phyloP scores from a whole-genome alignment of 1,139 yeast species.

The Geotrichum europaeum region DNA sequence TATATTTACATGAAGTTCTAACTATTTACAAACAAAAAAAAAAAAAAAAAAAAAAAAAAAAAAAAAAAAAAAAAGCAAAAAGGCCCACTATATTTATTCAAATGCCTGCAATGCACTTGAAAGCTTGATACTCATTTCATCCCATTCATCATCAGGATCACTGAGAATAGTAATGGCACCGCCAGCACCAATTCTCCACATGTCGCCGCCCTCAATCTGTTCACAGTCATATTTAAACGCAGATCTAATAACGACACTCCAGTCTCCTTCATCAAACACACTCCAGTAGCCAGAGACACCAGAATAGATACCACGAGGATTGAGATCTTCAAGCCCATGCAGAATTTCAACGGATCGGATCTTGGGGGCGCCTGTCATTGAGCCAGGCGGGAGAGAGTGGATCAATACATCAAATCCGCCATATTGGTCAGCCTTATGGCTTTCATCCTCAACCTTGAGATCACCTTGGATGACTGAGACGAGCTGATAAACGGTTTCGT shows the following conservation, averaged over 20 bases:
- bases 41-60: not conserved
- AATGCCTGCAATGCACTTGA: slow-evolving; percentile 53
- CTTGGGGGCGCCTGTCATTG: slow-evolving; percentile 99
- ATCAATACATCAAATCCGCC: slow-evolving; percentile 74
- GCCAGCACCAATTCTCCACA: slow-evolving; percentile 95
- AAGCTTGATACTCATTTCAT: slow-evolving; percentile 80
- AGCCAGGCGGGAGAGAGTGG: slow-evolving; percentile 89
- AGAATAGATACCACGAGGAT: slow-evolving; percentile 79
- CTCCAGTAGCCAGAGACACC: slow-evolving; percentile 98
- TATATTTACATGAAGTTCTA: not conserved
- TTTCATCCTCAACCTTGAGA: slow-evolving; percentile 25
- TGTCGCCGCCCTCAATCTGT: slow-evolving; percentile 23
- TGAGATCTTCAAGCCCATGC: slow-evolving; percentile 45
- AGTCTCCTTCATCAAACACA: slow-evolving; percentile 78
- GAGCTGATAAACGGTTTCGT: slow-evolving; percentile 80
- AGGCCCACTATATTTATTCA: slow-evolving; percentile 8
- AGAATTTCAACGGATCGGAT: slow-evolving; percentile 82
- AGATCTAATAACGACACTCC: slow-evolving; percentile 93
- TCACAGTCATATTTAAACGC: slow-evolving; percentile 55
- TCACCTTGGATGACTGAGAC: slow-evolving; percentile 83
- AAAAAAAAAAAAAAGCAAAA: not conserved
- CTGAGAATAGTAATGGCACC: slow-evolving; percentile 95
- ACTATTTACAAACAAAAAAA: not conserved
- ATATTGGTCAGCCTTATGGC: slow-evolving; percentile 28
- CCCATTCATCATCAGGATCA: slow-evolving; percentile 78